Evolutionary conservation across 139 green algal species (phyloP).

Genomic region (Edaphochlamys debaryana): DNA sequence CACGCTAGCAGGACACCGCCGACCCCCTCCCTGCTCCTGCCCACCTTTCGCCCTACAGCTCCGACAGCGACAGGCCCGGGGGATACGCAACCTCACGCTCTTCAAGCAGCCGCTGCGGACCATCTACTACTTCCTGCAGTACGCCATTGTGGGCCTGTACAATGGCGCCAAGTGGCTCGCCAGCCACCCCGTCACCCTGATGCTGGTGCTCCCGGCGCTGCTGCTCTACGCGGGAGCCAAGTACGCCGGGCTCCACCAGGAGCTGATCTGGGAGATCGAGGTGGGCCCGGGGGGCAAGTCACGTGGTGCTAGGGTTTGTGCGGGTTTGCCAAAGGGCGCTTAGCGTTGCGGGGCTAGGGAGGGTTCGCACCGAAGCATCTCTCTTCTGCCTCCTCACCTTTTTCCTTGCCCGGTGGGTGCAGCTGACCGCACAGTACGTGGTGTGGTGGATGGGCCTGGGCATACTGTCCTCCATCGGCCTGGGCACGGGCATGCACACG

Average conservation of each 20-base stretch:
- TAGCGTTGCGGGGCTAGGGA: too few species aligned
- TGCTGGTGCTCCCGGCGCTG: constrained; percentile 68
- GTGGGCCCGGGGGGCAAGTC: neutral
- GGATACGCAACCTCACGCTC: constrained; percentile 63
- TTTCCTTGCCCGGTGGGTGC: neutral
- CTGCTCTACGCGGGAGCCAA: constrained; percentile 62
- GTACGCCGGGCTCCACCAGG: neutral
- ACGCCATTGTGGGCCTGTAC: constrained; percentile 23
- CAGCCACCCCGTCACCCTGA: constrained; percentile 74
- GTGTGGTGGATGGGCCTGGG: constrained; percentile 91
- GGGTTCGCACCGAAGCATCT: too few species aligned
- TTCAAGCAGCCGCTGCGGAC: constrained; percentile 64
- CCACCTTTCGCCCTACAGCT: constrained; percentile 50
- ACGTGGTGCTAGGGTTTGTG: too few species aligned
- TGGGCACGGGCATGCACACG: constrained; percentile 94
- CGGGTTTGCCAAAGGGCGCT: too few species aligned
- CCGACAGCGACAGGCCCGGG: constrained; percentile 23
- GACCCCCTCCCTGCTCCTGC: too few species aligned
- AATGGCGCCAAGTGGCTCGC: constrained; percentile 62
- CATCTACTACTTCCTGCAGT: constrained; percentile 64
- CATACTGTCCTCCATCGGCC: constrained; percentile 89
- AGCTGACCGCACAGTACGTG: constrained; percentile 71
- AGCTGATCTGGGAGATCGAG: constrained; percentile 30
- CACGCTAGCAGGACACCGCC: too few species aligned
- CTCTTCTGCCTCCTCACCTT: too few species aligned